These are phyloP conservation scores for Vicia faba DNA, from an alignment of 306 rosid genomes.

Conservation along the genomic window DNA sequence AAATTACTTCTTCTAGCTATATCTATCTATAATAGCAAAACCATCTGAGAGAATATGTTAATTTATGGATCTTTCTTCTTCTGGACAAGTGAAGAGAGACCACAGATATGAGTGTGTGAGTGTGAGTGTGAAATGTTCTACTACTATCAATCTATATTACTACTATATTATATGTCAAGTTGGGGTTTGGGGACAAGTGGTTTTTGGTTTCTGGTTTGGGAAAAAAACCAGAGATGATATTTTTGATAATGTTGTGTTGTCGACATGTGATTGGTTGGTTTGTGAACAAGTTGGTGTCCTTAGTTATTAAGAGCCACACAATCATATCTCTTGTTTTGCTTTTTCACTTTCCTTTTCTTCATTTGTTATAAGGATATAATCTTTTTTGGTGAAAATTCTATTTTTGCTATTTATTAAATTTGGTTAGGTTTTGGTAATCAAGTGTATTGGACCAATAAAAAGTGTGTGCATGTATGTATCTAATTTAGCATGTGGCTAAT, in stretches of 20 bases:
- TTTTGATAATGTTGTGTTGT: conserved; percentile 52
- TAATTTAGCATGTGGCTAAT: background rate
- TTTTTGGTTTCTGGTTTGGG: conserved; percentile 42
- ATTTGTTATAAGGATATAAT: background rate
- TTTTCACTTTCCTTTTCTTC: conserved; percentile 30
- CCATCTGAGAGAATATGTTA: conserved; percentile 3
- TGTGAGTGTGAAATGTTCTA: background rate
- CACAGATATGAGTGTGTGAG: conserved; percentile 9
- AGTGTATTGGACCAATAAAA: background rate
- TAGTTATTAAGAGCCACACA: conserved; percentile 38
- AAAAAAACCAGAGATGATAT: conserved; percentile 40
- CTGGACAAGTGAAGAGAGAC: conserved; percentile 44
- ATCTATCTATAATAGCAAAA: conserved; percentile 24
- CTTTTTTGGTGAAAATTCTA: background rate
- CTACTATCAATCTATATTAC: background rate
- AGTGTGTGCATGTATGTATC: background rate
- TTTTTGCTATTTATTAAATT: background rate
- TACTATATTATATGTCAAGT: background rate
- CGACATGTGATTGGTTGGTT: conserved; percentile 45
- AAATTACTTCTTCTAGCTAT: conserved; percentile 24
- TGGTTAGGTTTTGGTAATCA: background rate
- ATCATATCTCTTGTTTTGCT: conserved; percentile 10
- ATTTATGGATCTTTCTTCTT: conserved; percentile 45
- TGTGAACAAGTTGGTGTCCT: conserved; percentile 33
- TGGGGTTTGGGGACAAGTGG: conserved; percentile 20